Conservation (phyloP, 2,329 filamentous ascomycete species). For the Zelopaecilomyces penicillatus region DNA sequence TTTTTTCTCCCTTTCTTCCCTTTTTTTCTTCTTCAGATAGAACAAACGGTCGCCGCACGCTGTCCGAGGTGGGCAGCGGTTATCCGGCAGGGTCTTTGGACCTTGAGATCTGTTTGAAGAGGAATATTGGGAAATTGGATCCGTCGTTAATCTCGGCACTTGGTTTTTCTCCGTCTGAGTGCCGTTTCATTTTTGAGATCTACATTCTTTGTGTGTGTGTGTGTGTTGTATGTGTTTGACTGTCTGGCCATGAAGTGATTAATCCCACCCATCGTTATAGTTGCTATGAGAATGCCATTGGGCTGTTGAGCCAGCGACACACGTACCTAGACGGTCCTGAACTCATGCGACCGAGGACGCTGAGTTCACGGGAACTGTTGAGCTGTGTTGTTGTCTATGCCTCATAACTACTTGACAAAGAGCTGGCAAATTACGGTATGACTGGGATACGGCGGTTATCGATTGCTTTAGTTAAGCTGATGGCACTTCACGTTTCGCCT, state of each 20-base stretch:
- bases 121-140: constrained; percentile 33
- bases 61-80: constrained; percentile 22
- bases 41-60: constrained; percentile 36
- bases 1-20: constrained; percentile 14
- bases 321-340: too few relatives aligned
- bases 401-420: too few relatives aligned
- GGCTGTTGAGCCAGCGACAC: too few relatives aligned
- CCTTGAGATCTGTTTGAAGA: constrained; percentile 35
- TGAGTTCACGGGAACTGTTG: too few relatives aligned
- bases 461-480: too few relatives aligned
- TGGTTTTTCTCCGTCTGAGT: constrained; percentile 38
- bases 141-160: constrained; percentile 51
- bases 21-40: constrained; percentile 41
- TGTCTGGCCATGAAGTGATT: background rate
- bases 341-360: too few relatives aligned
- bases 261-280: background rate
- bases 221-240: background rate
- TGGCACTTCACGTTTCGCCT: too few relatives aligned
- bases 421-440: too few relatives aligned
- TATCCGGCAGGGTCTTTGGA: constrained; percentile 27
- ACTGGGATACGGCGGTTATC: too few relatives aligned
- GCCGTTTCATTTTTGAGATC: constrained; percentile 52
- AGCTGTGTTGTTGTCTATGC: too few relatives aligned
- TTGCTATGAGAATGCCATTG: too few relatives aligned
- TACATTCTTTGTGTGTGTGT: constrained; percentile 31